Evolutionary conservation across 768 basidiomycete genomes (phyloP).

Genomic region (Plicaturopsis crispa): DNA sequence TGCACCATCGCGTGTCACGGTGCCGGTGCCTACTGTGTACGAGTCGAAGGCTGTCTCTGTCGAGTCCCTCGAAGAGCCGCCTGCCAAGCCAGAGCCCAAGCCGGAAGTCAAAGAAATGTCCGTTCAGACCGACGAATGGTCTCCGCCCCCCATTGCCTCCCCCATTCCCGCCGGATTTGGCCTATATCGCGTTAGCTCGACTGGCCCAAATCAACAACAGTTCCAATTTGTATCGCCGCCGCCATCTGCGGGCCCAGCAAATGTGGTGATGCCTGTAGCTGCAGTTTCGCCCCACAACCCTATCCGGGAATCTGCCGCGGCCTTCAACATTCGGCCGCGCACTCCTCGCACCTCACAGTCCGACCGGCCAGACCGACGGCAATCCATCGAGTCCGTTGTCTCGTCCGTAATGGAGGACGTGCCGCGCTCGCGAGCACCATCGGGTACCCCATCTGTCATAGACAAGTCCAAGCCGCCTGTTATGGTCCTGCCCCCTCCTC

Average conservation of each 20-base stretch:
- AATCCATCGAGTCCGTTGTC: conserved; percentile 65
- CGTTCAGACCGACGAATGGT: conserved; percentile 76
- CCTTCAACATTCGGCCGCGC: conserved; percentile 34
- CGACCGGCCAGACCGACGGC: conserved; percentile 63
- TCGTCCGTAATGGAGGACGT: conserved; percentile 44
- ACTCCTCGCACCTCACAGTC: conserved; percentile 44
- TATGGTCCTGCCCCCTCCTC: conserved; percentile 78
- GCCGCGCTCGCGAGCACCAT: conserved; percentile 55
- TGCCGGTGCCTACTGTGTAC: conserved; percentile 31
- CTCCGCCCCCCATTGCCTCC: conserved; percentile 28
- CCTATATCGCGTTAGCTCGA: conserved; percentile 50
- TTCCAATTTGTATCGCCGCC: conserved; percentile 57
- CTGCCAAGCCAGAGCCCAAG: conserved; percentile 33
- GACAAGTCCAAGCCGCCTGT: conserved; percentile 82
- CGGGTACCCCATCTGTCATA: conserved; percentile 43
- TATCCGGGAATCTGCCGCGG: conserved; percentile 45
- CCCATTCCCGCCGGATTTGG: conserved; percentile 19
- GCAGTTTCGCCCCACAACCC: conserved; percentile 28
- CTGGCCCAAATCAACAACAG: conserved; percentile 46
- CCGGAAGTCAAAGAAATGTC: conserved; percentile 68
- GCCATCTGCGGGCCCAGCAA: conserved; percentile 25
- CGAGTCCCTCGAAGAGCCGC: conserved; percentile 19
- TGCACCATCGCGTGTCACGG: conserved; percentile 18
- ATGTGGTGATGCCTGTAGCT: conserved; percentile 9
- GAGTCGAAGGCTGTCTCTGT: conserved; percentile 37